A percentile compares a stretch with the other conserved stretches of the same genome.
phyloP scores from a whole-genome alignment of 2,329 filamentous ascomycete species.

The Fusarium verticillioides region DNA sequence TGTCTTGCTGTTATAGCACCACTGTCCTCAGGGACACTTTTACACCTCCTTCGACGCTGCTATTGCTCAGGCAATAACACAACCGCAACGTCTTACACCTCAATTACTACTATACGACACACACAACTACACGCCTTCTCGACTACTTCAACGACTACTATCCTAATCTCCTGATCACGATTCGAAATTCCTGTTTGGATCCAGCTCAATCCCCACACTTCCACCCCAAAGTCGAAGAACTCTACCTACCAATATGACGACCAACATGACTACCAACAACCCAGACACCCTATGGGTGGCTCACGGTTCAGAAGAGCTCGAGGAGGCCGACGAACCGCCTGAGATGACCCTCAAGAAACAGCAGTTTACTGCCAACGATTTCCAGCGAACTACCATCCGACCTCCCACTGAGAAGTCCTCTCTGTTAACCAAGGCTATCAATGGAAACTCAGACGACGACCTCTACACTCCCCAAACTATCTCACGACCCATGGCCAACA shows the following conservation, averaged over 20 bases:
- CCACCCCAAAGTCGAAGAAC: slow-evolving; percentile 28
- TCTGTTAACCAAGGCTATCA: slow-evolving; percentile 86
- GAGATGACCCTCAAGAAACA: slow-evolving; percentile 60
- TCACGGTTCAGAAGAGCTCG: slow-evolving; percentile 67
- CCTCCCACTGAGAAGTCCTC: slow-evolving; percentile 74
- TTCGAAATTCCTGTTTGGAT: slow-evolving; percentile 17
- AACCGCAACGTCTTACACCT: slow-evolving; percentile 40
- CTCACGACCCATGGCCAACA: slow-evolving; percentile 45
- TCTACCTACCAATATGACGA: slow-evolving; percentile 53
- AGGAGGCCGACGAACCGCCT: slow-evolving; percentile 90
- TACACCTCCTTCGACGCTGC: slow-evolving; percentile 29
- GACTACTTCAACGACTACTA: neutral
- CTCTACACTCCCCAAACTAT: slow-evolving; percentile 51
- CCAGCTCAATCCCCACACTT: slow-evolving; percentile 24
- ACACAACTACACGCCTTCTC: slow-evolving; percentile 8
- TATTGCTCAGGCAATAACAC: slow-evolving; percentile 6
- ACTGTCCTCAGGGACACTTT: slow-evolving; percentile 53
- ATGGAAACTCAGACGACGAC: slow-evolving; percentile 72
- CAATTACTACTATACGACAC: slow-evolving; percentile 36
- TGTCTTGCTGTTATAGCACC: slow-evolving; percentile 50
- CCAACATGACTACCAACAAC: slow-evolving; percentile 46
- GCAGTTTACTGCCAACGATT: slow-evolving; percentile 47
- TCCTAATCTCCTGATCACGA: slow-evolving; percentile 10
- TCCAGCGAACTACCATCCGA: slow-evolving; percentile 61
- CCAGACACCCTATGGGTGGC: slow-evolving; percentile 50